phyloP scores from a whole-genome alignment of 768 basidiomycete genomes.

The Kwoniella heveanensis region DNA sequence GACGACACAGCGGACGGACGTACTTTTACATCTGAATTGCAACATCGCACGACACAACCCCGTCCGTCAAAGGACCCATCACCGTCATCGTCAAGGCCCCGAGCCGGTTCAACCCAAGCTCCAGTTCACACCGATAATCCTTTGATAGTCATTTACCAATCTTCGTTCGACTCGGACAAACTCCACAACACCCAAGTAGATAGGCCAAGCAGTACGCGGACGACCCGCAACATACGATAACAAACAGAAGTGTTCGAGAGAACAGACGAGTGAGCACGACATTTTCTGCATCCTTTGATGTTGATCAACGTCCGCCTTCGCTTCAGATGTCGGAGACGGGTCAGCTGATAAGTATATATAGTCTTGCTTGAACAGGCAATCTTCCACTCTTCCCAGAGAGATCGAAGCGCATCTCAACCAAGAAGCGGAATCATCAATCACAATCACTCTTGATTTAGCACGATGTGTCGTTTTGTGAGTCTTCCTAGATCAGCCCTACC shows the following conservation, averaged over 20 bases:
- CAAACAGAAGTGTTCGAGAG: too few species aligned
- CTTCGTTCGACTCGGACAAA: background rate
- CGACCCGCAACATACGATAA: too few species aligned
- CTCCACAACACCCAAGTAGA: background rate
- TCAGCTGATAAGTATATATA: background rate
- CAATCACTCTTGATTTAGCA: background rate
- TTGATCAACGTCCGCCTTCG: background rate
- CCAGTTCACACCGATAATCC: background rate
- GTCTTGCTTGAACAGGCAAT: too few species aligned
- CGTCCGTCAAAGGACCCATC: background rate
- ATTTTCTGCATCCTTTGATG: background rate
- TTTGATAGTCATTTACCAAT: background rate
- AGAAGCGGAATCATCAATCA: background rate
- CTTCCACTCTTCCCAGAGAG: too few species aligned
- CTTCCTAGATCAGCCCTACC: too few species aligned
- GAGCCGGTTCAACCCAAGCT: background rate
- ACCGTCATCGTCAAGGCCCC: background rate
- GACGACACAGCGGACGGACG: too few species aligned
- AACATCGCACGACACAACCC: background rate
- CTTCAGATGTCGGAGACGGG: too few species aligned
- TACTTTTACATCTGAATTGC: background rate
- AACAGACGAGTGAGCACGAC: background rate
- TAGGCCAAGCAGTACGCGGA: too few species aligned
- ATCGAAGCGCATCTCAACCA: too few species aligned
- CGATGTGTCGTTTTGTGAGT: constrained; percentile 46